A percentile compares a stretch with the other conserved stretches of the same genome.
Conservation (phyloP, 768 basidiomycete species). For the Austroboletus eburneus region DNA sequence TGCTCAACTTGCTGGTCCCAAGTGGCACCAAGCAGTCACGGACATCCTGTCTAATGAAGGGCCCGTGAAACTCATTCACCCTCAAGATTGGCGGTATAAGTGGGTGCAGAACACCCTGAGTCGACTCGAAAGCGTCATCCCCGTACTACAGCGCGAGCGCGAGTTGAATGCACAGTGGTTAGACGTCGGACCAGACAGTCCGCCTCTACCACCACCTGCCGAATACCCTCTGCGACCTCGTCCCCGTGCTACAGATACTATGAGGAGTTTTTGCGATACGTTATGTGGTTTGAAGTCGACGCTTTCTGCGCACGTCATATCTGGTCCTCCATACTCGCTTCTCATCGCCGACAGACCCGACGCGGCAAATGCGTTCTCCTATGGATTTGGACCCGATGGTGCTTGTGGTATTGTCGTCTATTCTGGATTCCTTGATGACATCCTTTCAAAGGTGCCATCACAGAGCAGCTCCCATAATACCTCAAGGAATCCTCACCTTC, state of each 20-base stretch:
- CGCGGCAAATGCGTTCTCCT: slow-evolving; percentile 87
- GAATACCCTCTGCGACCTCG: slow-evolving; percentile 79
- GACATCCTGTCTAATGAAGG: slow-evolving; percentile 71
- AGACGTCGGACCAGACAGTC: slow-evolving; percentile 43
- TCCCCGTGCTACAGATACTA: slow-evolving; percentile 68
- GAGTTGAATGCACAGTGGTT: slow-evolving; percentile 56
- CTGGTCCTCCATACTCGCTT: slow-evolving; percentile 87
- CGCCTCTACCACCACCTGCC: slow-evolving; percentile 77
- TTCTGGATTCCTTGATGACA: slow-evolving; percentile 88
- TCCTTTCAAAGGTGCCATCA: slow-evolving; percentile 47
- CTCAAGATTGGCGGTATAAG: slow-evolving; percentile 81
- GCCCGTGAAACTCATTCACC: slow-evolving; percentile 58
- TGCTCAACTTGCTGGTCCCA: slow-evolving; percentile 72
- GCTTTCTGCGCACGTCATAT: slow-evolving; percentile 50
- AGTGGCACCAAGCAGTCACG: slow-evolving; percentile 83
- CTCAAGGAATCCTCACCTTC: slow-evolving; percentile 11
- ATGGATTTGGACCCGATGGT: slow-evolving; percentile 90
- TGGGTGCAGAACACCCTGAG: slow-evolving; percentile 85
- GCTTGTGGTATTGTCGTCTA: slow-evolving; percentile 94
- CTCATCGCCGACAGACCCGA: slow-evolving; percentile 86
- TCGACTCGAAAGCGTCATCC: slow-evolving; percentile 71
- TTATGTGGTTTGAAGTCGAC: slow-evolving; percentile 42
- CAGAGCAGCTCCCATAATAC: slow-evolving; percentile 25
- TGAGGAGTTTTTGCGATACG: slow-evolving; percentile 54
- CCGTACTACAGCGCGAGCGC: slow-evolving; percentile 56